Conservation (phyloP, 1,284 basidiomycete genomes). For the Austropuccinia psidii region DNA sequence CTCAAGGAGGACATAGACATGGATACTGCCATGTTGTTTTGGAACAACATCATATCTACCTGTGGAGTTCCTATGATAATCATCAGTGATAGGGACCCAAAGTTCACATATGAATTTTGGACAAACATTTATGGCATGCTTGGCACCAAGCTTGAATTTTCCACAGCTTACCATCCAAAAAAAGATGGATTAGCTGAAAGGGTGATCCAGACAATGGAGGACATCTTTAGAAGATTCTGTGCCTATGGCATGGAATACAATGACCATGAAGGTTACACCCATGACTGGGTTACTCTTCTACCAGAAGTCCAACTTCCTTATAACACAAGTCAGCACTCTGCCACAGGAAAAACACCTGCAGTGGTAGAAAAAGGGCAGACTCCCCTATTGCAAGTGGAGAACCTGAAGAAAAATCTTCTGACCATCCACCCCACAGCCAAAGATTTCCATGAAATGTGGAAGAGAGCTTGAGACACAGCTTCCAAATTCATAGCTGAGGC, state of each 20-base stretch:
- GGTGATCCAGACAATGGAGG: conserved; percentile 41
- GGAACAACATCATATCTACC: not conserved
- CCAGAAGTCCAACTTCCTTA: conserved; percentile 30
- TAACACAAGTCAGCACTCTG: conserved; percentile 25
- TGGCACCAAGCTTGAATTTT: conserved; percentile 49
- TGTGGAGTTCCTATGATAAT: conserved; percentile 49
- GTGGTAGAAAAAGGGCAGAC: conserved; percentile 2
- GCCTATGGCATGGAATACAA: not conserved
- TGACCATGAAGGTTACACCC: not conserved
- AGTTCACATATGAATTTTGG: conserved; percentile 53
- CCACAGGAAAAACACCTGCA: conserved; percentile 8
- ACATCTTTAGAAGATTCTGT: conserved; percentile 40
- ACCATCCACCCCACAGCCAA: no score
- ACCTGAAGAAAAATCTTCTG: no score
- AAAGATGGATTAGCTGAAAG: conserved; percentile 42
- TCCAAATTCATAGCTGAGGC: no score
- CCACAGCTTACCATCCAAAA: conserved; percentile 52
- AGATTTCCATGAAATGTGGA: no score
- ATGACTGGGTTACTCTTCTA: conserved; percentile 21
- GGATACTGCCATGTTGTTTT: not conserved
- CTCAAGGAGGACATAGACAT: not conserved
- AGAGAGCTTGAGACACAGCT: no score
- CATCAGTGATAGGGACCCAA: conserved; percentile 50
- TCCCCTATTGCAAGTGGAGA: no score
- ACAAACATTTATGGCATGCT: conserved; percentile 47